Percentiles rank a stretch among this genome's conserved stretches.
phyloP scores from a whole-genome alignment of 1,139 yeast genomes.

The Yamadazyma membranifaciens region DNA sequence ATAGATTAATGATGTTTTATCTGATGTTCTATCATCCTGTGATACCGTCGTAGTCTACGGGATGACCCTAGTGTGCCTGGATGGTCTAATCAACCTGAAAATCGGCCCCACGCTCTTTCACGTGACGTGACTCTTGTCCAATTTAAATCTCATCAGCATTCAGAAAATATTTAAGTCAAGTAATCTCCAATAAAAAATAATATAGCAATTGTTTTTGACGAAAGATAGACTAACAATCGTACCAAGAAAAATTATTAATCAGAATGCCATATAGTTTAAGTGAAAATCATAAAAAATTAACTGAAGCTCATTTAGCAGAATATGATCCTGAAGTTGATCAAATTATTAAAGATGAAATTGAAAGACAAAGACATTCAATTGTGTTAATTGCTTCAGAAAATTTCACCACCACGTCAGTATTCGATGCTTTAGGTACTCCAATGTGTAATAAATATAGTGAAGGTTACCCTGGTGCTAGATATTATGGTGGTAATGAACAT shows the following conservation, averaged over 20 bases:
- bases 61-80: too few species aligned
- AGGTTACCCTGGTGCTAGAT: constrained; percentile 87
- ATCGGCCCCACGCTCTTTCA: not conserved
- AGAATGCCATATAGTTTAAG: constrained; percentile 54
- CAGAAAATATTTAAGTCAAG: too few species aligned
- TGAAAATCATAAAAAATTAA: constrained; percentile 47
- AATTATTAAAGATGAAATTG: constrained; percentile 83
- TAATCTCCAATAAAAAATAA: not conserved
- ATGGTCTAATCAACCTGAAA: too few species aligned
- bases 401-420: constrained; percentile 94
- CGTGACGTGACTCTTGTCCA: constrained; percentile 5
- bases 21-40: too few species aligned
- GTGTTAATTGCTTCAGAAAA: constrained; percentile 96
- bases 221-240: too few species aligned
- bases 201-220: too few species aligned
- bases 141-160: not conserved
- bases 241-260: not conserved
- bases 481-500: constrained; percentile 89
- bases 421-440: constrained; percentile 96
- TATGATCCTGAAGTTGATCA: constrained; percentile 81
- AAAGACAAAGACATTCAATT: constrained; percentile 92
- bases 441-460: constrained; percentile 91
- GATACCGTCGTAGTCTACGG: too few species aligned
- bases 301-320: constrained; percentile 62
- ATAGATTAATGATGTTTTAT: too few species aligned